These are phyloP conservation scores for Naganishia randhawae DNA, from an alignment of 768 basidiomycete genomes.

Conservation along the genomic window DNA sequence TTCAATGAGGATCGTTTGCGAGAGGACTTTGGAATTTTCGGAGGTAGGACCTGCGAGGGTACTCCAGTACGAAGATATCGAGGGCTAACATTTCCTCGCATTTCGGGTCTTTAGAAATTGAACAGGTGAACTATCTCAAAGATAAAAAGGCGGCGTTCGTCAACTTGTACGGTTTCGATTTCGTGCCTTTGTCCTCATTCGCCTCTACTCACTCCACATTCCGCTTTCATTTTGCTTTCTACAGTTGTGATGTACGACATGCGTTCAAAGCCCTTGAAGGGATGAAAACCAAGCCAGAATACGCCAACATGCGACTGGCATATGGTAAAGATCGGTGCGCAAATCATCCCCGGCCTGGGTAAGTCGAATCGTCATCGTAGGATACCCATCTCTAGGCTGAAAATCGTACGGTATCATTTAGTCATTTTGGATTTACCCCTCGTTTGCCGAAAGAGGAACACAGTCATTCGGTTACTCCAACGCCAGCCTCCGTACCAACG, in stretches of 20 bases:
- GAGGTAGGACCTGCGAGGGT: conserved; percentile 49
- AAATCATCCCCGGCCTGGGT: conserved; percentile 62
- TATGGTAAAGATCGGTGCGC: conserved; percentile 96
- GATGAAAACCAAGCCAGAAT: conserved; percentile 82
- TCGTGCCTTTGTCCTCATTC: not conserved
- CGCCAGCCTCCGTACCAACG: too few relatives aligned
- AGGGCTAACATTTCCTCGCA: not conserved
- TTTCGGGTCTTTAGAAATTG: conserved; percentile 62
- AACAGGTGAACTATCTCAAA: conserved; percentile 90
- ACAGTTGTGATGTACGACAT: conserved; percentile 90
- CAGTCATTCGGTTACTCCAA: too few relatives aligned
- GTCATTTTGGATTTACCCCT: conserved; percentile 18
- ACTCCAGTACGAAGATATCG: not conserved
- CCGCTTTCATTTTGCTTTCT: conserved; percentile 51
- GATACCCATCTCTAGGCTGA: not conserved
- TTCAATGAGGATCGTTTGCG: conserved; percentile 86
- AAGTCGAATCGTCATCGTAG: not conserved
- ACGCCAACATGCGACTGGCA: conserved; percentile 79
- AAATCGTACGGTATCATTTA: not conserved
- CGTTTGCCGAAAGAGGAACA: conserved; percentile 4
- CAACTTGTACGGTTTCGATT: conserved; percentile 43
- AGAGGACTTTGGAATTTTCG: conserved; percentile 89
- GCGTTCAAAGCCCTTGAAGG: conserved; percentile 98
- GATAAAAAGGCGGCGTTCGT: conserved; percentile 81
- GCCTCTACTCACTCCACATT: not conserved